Base-by-base conservation (phyloP, 345 rosid species). In the Tarenaya hassleriana region DNA sequence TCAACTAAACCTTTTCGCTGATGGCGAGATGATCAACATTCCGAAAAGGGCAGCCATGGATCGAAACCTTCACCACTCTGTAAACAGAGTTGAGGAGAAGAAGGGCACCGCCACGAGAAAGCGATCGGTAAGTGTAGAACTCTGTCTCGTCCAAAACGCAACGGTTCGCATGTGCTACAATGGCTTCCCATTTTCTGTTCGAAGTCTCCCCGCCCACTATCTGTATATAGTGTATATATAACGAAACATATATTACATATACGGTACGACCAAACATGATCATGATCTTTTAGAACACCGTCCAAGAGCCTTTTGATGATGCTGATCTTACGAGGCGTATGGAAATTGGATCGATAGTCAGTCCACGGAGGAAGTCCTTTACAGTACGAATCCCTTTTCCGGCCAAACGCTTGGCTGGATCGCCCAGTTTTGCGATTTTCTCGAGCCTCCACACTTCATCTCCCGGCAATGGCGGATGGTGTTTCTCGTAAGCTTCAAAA, bases 401-500 rank as follows among this genome's bases (percentile, higher is more conserved):
- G 7, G 63, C 62, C 58, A 83, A 15, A 41, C 73, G 73, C 10
- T 10, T 16, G 35, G 71, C 66, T 29, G 49, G 62, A 29, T 44
- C 29, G 0, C 89, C 71, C 0, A 63, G 80, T 66, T 79, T 79
- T 1, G 78, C 71, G 13, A 85, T 80, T 47, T 45, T 69, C 10
- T 73, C 69, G 45, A 84, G 43, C 21, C 84, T 77, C 91, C 94
- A 82, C 4, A 85, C 48, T 3, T 79, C 78, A 52, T 67, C 84
- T 3, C 41, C 14, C n/a, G 58, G 46, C 10, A 2, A 7, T 4
- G 88, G 88, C 31, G 90, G 88, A 56, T 77, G 8, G 55, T 81
- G 87, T 64, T 84, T 87, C 68, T 63, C 60, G 60, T 75, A 75
- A 66, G 50, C 91, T 88, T 71, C 44, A 57, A 59, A n/a, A n/a